Evolutionary conservation across 208 protist genomes (phyloP).

Genomic region (Angomonas deanei): DNA sequence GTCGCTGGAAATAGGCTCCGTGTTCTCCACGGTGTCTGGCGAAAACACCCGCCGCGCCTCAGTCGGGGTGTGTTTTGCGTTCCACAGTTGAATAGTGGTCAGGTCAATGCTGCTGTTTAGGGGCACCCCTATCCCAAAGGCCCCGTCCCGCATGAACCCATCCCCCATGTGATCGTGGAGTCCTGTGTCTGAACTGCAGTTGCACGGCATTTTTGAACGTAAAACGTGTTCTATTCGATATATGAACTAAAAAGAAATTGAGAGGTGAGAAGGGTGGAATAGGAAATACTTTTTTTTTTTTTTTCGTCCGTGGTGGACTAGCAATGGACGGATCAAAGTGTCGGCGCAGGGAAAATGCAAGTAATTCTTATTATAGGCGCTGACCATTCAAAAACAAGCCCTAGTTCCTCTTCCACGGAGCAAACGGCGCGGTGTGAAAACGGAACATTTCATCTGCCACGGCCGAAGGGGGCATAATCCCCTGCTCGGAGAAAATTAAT

Average conservation of each 20-base stretch:
- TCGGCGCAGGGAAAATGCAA: background rate
- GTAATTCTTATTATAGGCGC: background rate
- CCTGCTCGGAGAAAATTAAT: conserved; percentile 98
- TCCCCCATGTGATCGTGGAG: conserved; percentile 77
- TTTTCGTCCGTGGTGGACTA: too few relatives aligned
- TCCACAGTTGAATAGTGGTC: conserved; percentile 61
- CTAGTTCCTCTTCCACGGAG: conserved; percentile 34
- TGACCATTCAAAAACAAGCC: background rate
- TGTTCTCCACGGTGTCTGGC: conserved; percentile 34
- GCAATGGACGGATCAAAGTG: background rate
- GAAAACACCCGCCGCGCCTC: conserved; percentile 58
- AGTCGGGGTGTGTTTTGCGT: conserved; percentile 32
- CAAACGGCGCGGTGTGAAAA: conserved; percentile 69
- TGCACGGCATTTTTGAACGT: conserved; percentile 57
- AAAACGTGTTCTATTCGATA: background rate
- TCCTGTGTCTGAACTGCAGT: conserved; percentile 66
- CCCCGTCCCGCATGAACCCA: conserved; percentile 47
- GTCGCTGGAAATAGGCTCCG: conserved; percentile 69
- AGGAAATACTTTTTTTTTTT: conserved; percentile 10
- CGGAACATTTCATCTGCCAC: conserved; percentile 98
- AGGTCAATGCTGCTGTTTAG: conserved; percentile 71
- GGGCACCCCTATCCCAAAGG: conserved; percentile 52
- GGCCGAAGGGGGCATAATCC: conserved; percentile 97
- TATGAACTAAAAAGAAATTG: background rate
- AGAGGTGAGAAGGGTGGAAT: background rate